These are phyloP conservation scores for Crithidia fasciculata DNA, from an alignment of 208 protist species.

Conservation along the genomic window DNA sequence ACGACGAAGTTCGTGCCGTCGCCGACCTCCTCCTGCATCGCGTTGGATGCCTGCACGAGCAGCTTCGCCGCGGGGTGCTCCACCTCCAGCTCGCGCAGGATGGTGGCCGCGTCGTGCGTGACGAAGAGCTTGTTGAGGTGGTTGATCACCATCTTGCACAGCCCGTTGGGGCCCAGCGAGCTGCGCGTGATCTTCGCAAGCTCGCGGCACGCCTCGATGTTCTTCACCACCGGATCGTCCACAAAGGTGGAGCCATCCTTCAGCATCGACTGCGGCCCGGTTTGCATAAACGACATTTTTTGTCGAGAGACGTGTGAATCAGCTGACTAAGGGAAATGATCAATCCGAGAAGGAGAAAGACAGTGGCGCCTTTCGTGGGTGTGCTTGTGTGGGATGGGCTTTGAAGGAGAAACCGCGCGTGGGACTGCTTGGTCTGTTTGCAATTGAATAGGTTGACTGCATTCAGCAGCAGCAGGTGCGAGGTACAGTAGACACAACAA, in stretches of 20 bases:
- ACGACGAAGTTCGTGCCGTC: constrained; percentile 99
- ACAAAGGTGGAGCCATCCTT: constrained; percentile 91
- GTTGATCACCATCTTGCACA: constrained; percentile 99
- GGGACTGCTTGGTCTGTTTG: neutral
- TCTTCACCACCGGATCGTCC: constrained; percentile 98
- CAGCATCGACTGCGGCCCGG: constrained; percentile 86
- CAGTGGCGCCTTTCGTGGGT: too few relatives aligned
- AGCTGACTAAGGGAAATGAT: neutral
- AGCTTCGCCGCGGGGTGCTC: constrained; percentile 99
- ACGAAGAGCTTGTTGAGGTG: constrained; percentile 99
- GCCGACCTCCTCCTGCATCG: constrained; percentile 98
- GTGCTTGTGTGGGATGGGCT: neutral
- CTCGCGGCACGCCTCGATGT: constrained; percentile 98
- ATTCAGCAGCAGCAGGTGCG: too few relatives aligned
- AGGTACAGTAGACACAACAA: too few relatives aligned
- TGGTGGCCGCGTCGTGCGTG: constrained; percentile 99
- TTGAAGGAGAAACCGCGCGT: constrained; percentile 1
- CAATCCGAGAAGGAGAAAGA: too few relatives aligned
- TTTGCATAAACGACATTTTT: constrained; percentile 94
- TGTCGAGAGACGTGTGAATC: constrained; percentile 10
- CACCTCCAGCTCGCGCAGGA: constrained; percentile 99
- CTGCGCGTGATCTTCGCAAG: constrained; percentile 97
- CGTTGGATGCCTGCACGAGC: constrained; percentile 98
- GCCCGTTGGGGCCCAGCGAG: constrained; percentile 98
- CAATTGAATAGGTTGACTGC: too few relatives aligned